Evolutionary conservation across 495 filamentous ascomycete species (phyloP).

Genomic region (Rhypophila decipiens): DNA sequence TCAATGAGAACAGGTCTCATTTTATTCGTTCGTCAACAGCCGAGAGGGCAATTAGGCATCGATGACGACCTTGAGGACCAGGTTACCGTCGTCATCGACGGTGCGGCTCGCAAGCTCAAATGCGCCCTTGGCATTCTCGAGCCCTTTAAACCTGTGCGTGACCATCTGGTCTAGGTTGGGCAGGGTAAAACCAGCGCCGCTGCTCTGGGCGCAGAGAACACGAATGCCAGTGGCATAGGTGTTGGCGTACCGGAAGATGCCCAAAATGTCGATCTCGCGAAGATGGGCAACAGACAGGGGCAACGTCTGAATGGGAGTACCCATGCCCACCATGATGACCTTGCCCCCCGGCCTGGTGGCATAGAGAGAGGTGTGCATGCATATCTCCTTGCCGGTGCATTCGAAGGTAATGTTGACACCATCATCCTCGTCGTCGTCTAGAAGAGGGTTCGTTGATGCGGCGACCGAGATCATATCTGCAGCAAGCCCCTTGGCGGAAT

Average conservation of each 20-base stretch:
- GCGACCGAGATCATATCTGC: conserved; percentile 46
- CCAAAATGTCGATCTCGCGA: conserved; percentile 83
- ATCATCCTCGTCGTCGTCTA: conserved; percentile 43
- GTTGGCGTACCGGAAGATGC: conserved; percentile 88
- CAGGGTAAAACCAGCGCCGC: conserved; percentile 41
- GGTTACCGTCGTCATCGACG: conserved; percentile 65
- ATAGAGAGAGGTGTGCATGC: conserved; percentile 82
- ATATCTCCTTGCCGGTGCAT: conserved; percentile 83
- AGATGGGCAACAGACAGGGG: conserved; percentile 79
- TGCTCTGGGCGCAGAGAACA: conserved; percentile 52
- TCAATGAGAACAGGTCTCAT: no score
- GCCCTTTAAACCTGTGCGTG: conserved; percentile 68
- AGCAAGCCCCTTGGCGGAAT: conserved; percentile 54
- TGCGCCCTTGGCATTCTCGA: conserved; percentile 58
- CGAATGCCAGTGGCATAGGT: conserved; percentile 77
- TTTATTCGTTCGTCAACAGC: no score
- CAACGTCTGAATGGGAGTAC: conserved; percentile 81
- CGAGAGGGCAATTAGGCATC: conserved; percentile 46
- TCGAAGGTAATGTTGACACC: conserved; percentile 81
- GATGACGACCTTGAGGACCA: conserved; percentile 84
- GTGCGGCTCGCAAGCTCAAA: conserved; percentile 79
- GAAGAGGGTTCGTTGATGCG: conserved; percentile 12
- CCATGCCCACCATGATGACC: conserved; percentile 89
- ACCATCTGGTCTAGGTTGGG: conserved; percentile 61
- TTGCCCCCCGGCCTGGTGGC: conserved; percentile 72